Conservation (phyloP, 2,329 filamentous ascomycete genomes). For the Paecilomyces niveus region DNA sequence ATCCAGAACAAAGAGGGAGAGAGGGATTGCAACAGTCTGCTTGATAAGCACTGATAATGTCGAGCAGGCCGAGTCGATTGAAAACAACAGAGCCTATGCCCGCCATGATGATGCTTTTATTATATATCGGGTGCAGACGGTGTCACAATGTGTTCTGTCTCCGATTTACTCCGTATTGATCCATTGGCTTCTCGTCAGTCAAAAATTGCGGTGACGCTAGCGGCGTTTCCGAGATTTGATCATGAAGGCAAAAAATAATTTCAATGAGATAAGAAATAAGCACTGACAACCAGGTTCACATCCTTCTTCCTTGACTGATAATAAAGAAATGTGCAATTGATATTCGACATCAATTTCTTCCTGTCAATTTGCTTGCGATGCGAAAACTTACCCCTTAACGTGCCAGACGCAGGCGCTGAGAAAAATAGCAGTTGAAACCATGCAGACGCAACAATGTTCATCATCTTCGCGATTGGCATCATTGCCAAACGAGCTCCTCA, state of each 20-base stretch:
- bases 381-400: not conserved
- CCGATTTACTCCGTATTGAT: not conserved
- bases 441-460: not conserved
- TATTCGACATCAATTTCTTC: not conserved
- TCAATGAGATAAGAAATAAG: not conserved
- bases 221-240: not conserved
- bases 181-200: not conserved
- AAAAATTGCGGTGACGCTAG: not conserved
- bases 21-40: not conserved
- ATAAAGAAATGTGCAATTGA: not conserved
- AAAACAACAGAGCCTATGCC: not conserved
- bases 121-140: not conserved
- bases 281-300: not conserved
- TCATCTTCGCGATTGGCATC: not conserved
- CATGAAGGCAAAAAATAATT: not conserved
- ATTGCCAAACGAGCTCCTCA: conserved; percentile 54
- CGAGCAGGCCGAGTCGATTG: not conserved
- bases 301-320: not conserved
- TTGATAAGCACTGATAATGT: not conserved
- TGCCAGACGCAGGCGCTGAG: not conserved
- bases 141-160: not conserved
- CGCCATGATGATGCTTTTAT: not conserved
- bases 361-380: not conserved
- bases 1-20: not conserved
- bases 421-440: not conserved